phyloP scores from a whole-genome alignment of 2,329 filamentous ascomycete species.

The Trichoderma arundinaceum region DNA sequence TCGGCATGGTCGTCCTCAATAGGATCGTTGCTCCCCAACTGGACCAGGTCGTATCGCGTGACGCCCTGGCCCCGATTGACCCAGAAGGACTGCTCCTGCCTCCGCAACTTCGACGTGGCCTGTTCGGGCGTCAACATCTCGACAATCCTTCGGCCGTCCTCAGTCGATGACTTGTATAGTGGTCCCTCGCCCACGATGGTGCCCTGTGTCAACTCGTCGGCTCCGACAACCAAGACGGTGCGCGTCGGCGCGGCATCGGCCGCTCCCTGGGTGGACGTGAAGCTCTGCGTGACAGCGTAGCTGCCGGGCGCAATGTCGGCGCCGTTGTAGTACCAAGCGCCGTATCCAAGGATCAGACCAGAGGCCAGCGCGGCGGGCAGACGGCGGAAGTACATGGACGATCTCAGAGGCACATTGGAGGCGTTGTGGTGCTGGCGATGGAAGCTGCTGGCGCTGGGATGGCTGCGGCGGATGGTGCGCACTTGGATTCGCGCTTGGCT shows the following conservation, averaged over 20 bases:
- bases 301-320: conserved; percentile 42
- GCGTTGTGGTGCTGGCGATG: conserved; percentile 41
- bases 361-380: conserved; percentile 71
- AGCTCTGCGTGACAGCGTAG: conserved; percentile 48
- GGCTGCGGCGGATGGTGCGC: conserved; percentile 50
- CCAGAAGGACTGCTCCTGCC: conserved; percentile 88
- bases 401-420: conserved; percentile 61
- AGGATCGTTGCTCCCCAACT: conserved; percentile 93
- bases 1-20: conserved; percentile 99
- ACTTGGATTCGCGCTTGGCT: conserved; percentile 50
- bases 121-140: conserved; percentile 98
- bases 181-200: conserved; percentile 85
- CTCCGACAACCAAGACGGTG: conserved; percentile 84
- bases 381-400: conserved; percentile 77
- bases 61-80: conserved; percentile 90
- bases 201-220: conserved; percentile 87
- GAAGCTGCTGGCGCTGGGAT: conserved; percentile 38
- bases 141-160: conserved; percentile 81
- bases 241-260: conserved; percentile 55
- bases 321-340: conserved; percentile 74
- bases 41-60: conserved; percentile 90
- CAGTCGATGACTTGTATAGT: conserved; percentile 85
- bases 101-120: conserved; percentile 84
- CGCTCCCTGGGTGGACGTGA: conserved; percentile 48
- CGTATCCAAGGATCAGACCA: conserved; percentile 71